phyloP scores from a whole-genome alignment of 768 basidiomycete genomes.

The Lentinula lateritia region DNA sequence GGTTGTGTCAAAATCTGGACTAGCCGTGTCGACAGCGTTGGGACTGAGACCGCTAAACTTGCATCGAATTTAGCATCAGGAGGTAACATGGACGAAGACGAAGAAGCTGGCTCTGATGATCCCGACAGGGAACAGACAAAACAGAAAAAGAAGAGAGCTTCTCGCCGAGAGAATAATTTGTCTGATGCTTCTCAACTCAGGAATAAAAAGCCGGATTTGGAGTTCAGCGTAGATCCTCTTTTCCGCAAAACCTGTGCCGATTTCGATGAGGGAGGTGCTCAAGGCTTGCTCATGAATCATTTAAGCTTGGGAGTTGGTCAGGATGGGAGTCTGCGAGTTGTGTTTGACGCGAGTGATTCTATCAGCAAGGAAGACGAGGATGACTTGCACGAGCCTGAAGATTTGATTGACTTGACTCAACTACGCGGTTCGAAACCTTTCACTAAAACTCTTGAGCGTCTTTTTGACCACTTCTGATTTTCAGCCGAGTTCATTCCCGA shows the following conservation, averaged over 20 bases:
- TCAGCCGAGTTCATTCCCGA: constrained; percentile 72
- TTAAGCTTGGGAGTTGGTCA: constrained; percentile 70
- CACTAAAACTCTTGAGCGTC: background rate
- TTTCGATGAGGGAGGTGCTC: constrained; percentile 97
- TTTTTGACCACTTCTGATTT: constrained; percentile 1
- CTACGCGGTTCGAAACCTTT: constrained; percentile 46
- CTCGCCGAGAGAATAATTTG: constrained; percentile 78
- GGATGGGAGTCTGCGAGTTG: constrained; percentile 81
- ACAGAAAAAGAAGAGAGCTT: constrained; percentile 57
- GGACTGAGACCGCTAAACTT: constrained; percentile 93
- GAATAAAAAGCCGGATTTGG: constrained; percentile 91
- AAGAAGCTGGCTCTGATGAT: constrained; percentile 58
- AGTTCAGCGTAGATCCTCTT: constrained; percentile 93
- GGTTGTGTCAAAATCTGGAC: constrained; percentile 99
- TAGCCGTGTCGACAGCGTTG: constrained; percentile 92
- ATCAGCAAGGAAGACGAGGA: constrained; percentile 70
- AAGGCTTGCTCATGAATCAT: constrained; percentile 96
- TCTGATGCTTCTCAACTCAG: constrained; percentile 74
- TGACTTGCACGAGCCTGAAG: constrained; percentile 64
- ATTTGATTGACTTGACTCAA: constrained; percentile 58
- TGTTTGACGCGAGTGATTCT: constrained; percentile 95
- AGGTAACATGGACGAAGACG: constrained; percentile 47
- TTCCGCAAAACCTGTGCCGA: constrained; percentile 98
- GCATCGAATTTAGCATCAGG: constrained; percentile 78
- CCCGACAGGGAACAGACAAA: constrained; percentile 64